Base-by-base conservation (phyloP, 2,329 filamentous ascomycete genomes). In the Fusarium circinatum region DNA sequence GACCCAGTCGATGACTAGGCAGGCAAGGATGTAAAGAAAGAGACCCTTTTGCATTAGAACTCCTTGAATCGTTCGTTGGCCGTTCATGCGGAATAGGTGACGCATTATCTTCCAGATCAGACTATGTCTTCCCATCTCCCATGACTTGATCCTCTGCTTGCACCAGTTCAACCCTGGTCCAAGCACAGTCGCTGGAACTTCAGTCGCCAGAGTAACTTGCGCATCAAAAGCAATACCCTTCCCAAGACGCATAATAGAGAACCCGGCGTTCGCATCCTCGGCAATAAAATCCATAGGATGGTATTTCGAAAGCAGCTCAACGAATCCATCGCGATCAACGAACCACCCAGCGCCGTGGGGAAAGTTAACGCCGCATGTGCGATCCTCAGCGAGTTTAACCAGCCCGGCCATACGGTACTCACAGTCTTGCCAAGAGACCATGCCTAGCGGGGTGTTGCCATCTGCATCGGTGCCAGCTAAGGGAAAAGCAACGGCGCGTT, bases 91-190 rank as follows among this genome's bases (percentile, higher is more conserved):
- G 17, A 67, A 67, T 3, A 67, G 8, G 15, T 66, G 51, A 6
- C 62, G 62, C 3, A 47, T 34, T 15, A 67, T 39, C 51, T 66
- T 67, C 62, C 62, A 60, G 13, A 66, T 66, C 3, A 67, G 49
- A 42, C 62, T 72, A 60, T 74, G 71, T 0, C 71, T 59, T 20
- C 71, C 70, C 62, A 73, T 74, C 24, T 74, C 70, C 71, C 71
- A 73, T 5, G 71, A 73, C 58, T 63, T 70, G 58, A 73, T 56
- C n/a, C 71, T 51, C 42, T 73, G 71, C 32, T 74, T 74, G 59
- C 64, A 74, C 71, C 70, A 74, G 42, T 73, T 74, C n/a, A 74
- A 4, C 0, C 66, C 70, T 5, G 71, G 66, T 3, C 71, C 71
- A 14, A 74, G 48, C 3, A 74, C 62, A n/a, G 56, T 62, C 0